Base-by-base conservation (phyloP, 495 filamentous ascomycete species). In the Aspergillus ellipticus region DNA sequence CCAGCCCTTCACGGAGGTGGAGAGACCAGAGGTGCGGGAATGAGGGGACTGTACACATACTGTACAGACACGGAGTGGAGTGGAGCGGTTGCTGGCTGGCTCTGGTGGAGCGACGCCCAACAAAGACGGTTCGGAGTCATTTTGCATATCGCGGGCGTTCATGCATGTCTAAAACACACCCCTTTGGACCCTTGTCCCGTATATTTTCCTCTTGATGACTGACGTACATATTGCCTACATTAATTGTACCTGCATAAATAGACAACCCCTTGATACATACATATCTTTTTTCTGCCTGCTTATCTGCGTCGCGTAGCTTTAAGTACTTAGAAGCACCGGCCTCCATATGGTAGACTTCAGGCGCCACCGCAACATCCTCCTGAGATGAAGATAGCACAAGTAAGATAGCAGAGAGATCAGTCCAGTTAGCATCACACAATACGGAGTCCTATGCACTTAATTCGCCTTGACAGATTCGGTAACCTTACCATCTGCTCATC, bases 401-500 rank as follows among this genome's bases (percentile, higher is more conserved):
- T 15, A 17, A 22, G 1, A 21, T 11, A 46, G n/a, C 24, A 19
- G 24, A 28, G 24, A 28, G 1, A 39, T 39, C 35, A 57, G n/a
- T n/a, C n/a, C n/a, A n/a, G n/a, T n/a, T n/a, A n/a, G n/a, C n/a
- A n/a, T n/a, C n/a, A n/a, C n/a, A n/a, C n/a, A n/a, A n/a, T n/a
- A n/a, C n/a, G n/a, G n/a, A n/a, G n/a, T n/a, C n/a, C n/a, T n/a
- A n/a, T n/a, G n/a, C n/a, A n/a, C n/a, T n/a, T n/a, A n/a, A n/a
- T n/a, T n/a, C n/a, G n/a, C n/a, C n/a, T n/a, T n/a, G n/a, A n/a
- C n/a, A n/a, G n/a, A n/a, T n/a, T n/a, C n/a, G n/a, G n/a, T n/a
- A n/a, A n/a, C 47, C 47, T 57, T 2, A 58, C 58, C 28, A 66
- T 11, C 19, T 21, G 35, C 24, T 55, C 55, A 21, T 66, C 64